Base-by-base conservation (phyloP, 192 early-diverging fungal genomes). In the Rhizoclosmatium sp. region DNA sequence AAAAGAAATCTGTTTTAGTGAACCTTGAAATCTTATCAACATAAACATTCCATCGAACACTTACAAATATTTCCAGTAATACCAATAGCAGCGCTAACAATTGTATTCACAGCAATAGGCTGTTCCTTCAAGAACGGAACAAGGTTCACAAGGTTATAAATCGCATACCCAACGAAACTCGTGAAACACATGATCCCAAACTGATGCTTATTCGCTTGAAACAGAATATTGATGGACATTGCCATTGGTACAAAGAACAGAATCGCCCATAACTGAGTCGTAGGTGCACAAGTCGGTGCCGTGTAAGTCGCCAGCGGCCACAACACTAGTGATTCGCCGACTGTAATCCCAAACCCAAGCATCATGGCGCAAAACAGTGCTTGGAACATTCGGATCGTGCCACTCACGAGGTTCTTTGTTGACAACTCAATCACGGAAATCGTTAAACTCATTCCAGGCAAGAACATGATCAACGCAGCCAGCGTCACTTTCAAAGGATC, bases 381-480 rank as follows among this genome's bases (percentile, higher is more conserved):
- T 72, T 92, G 89, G 46, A 95, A 86, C 64, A 96, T 85, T 21
- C 94, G 89, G 21, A 96, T 92, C 0, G 92, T 89, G 41, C 96
- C 96, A 4, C 92, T 91, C 58, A 97, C 89, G 80, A 96, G 89
- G 80, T 98, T 98, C 48, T 91, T 88, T 31, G 96, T 93, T 2
- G 93, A 90, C 74, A 97, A 83, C 79, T 97, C 96, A 82, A 95
- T 94, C 58, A 98, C 91, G n/a, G 92, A 83, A 58, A 92, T 87
- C 1, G 95, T 98, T 69, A 97, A 97, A 5, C 89, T 82, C 59
- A 96, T 86, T 12, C 96, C 96, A 21, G 86, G 86, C 3, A 87
- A 77, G 31, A 87, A 72, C 42, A 87, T 80, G 4, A 80, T 78
- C 19, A 85, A n/a, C 7, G 75, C 69, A 7, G 60, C 48, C 14